Evolutionary conservation across 495 filamentous ascomycete genomes (phyloP), one percentile per base, ranked within the genome.

Genomic region (Pyrenula massariospora): DNA sequence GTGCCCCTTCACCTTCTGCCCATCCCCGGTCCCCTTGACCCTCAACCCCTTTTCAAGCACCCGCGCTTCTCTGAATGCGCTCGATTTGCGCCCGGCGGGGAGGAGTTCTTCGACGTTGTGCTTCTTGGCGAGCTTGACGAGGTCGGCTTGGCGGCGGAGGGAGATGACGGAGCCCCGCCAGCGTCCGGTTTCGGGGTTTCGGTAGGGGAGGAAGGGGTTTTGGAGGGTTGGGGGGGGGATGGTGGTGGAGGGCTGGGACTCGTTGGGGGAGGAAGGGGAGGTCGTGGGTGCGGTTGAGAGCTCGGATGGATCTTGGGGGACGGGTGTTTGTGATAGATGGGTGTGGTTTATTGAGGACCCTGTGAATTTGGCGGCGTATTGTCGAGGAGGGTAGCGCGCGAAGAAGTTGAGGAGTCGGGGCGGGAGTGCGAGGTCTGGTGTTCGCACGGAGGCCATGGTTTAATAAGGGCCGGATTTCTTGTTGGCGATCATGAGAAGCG

Each of bases 1-100:
- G 72, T 96, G 89, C 64, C 93, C 93, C 83, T 96, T 96, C 61
- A 95, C 91, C 68, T 80, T 83, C 76, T 94, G 81, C n/a, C 90
- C 91, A 58, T 89, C 80, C 76, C 92, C 89, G 19, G 93, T 96
- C 61, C 91, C 89, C 79, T 87, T 93, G 60, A 95, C 83, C 50
- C 82, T 73, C 62, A 94, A 66, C 25, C 89, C 91, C 55, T 83
- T 73, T 74, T 91, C 85, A 49, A 83, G 77, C 54, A 84, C 73
- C 66, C 79, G 79, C 66, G 72, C 71, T 62, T 84, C 71, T 69
- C 82, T 83, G 66, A 76, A 82, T 57, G 83, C 84, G 2, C 87
- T 84, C 57, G 83, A 80, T 77, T 98, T 98, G 47, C 73, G 72
- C 0, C 84, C 86, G 56, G 73, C 79, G 1, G 93, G 93, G 53